Evolutionary conservation across 331 rosid species (phyloP).

Genomic region (Rosa hybrid): DNA sequence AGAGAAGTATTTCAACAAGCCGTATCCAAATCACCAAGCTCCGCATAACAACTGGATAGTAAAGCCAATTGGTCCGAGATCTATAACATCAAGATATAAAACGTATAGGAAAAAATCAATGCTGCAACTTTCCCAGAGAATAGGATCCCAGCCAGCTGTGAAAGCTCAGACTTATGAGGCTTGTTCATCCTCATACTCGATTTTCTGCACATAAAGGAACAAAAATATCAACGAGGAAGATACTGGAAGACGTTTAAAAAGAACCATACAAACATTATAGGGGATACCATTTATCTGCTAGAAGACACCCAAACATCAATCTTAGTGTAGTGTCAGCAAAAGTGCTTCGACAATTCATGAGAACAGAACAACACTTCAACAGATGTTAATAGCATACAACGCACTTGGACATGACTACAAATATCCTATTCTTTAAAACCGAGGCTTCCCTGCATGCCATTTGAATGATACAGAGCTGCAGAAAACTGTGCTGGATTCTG

Average conservation of each 20-base stretch:
- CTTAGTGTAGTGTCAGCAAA: not conserved
- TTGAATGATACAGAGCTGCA: not conserved
- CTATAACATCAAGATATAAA: not conserved
- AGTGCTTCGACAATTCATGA: not conserved
- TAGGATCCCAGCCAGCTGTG: not conserved
- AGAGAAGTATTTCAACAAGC: not conserved
- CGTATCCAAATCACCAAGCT: conserved; percentile 10
- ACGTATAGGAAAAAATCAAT: not conserved
- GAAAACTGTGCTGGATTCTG: not conserved
- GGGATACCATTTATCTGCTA: not conserved
- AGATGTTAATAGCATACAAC: not conserved
- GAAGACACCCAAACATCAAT: not conserved
- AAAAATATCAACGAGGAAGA: conserved; percentile 2
- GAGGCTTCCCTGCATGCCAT: not conserved
- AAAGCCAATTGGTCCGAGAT: conserved; percentile 9
- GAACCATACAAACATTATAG: not conserved
- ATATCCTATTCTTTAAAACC: not conserved
- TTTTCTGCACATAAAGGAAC: conserved; percentile 48
- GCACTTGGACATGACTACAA: not conserved
- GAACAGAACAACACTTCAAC: not conserved
- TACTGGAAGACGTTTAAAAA: conserved; percentile 5
- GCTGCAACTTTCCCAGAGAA: not conserved
- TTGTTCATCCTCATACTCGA: conserved; percentile 38
- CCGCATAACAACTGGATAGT: conserved; percentile 4
- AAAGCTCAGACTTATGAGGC: conserved; percentile 33